These are phyloP conservation scores for Aaosphaeria arxii DNA, from an alignment of 2,329 filamentous ascomycete species.

Conservation along the genomic window DNA sequence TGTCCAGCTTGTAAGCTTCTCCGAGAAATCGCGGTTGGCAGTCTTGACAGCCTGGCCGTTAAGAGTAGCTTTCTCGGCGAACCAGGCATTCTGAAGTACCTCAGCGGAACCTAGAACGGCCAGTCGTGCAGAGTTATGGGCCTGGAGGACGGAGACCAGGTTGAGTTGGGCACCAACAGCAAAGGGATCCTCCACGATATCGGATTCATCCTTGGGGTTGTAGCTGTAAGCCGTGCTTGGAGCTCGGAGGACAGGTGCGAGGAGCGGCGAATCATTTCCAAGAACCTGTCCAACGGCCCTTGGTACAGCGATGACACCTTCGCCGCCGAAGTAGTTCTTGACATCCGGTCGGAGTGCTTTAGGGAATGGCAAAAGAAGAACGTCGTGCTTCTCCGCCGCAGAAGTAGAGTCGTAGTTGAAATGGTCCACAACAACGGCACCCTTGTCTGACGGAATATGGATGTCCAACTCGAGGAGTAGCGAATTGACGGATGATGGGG, in stretches of 20 bases:
- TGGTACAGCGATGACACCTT: conserved; percentile 75
- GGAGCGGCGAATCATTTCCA: conserved; percentile 69
- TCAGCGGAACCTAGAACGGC: conserved; percentile 82
- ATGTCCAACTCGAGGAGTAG: conserved; percentile 88
- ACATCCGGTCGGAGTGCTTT: conserved; percentile 63
- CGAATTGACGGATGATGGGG: conserved; percentile 70
- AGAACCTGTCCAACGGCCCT: conserved; percentile 77
- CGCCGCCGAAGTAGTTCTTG: conserved; percentile 73
- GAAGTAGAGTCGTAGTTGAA: conserved; percentile 84
- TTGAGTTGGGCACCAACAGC: conserved; percentile 79
- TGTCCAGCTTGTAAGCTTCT: conserved; percentile 85
- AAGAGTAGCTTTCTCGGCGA: conserved; percentile 68
- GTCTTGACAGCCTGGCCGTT: conserved; percentile 60
- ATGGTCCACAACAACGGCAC: conserved; percentile 85
- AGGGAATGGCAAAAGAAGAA: conserved; percentile 74
- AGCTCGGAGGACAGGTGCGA: conserved; percentile 79
- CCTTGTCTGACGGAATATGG: conserved; percentile 79
- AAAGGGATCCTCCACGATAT: conserved; percentile 74
- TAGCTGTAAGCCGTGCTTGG: conserved; percentile 87
- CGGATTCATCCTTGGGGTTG: conserved; percentile 82
- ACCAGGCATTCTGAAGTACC: conserved; percentile 85
- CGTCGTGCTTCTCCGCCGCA: conserved; percentile 80
- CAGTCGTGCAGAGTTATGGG: conserved; percentile 88
- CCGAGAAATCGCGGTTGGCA: conserved; percentile 80
- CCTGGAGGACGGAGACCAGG: conserved; percentile 83